Evolutionary conservation across 345 rosid genomes (phyloP).

Genomic region (Passiflora organensis): DNA sequence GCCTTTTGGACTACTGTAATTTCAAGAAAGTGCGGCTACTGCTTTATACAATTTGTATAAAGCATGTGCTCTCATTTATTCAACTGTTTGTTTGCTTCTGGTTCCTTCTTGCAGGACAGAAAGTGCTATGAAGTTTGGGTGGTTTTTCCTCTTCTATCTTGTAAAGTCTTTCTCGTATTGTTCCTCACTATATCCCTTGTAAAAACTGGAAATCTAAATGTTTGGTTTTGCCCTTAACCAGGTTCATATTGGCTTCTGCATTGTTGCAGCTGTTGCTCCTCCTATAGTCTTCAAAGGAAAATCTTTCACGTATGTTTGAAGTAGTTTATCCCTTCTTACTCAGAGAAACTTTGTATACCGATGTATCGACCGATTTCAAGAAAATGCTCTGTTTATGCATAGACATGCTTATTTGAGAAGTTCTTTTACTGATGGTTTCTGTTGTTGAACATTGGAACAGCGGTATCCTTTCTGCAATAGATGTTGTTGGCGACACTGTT

Average conservation of each 20-base stretch:
- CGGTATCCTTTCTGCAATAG: conserved; percentile 27
- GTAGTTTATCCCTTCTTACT: background rate
- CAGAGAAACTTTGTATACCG: no score
- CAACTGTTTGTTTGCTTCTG: background rate
- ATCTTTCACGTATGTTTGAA: conserved; percentile 26
- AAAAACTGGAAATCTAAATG: background rate
- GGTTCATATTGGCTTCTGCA: conserved; percentile 33
- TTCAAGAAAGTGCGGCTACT: background rate
- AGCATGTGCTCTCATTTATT: background rate
- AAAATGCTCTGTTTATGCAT: background rate
- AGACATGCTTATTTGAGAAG: background rate
- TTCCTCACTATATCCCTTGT: background rate
- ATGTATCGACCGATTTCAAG: background rate
- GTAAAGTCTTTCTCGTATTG: conserved; percentile 5
- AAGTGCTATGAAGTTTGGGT: conserved; percentile 30
- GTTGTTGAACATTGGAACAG: conserved; percentile 12
- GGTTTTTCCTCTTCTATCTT: conserved; percentile 29
- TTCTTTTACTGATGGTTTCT: conserved; percentile 10
- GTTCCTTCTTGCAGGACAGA: conserved; percentile 20
- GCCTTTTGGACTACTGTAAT: no score
- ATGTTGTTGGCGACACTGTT: conserved; percentile 10
- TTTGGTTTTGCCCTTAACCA: conserved; percentile 1
- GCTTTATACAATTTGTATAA: background rate
- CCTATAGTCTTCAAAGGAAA: conserved; percentile 32
- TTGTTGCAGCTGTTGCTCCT: conserved; percentile 35